Evolutionary conservation across 1,284 basidiomycete genomes (phyloP).

Genomic region (Kalmanozyma brasiliensis): DNA sequence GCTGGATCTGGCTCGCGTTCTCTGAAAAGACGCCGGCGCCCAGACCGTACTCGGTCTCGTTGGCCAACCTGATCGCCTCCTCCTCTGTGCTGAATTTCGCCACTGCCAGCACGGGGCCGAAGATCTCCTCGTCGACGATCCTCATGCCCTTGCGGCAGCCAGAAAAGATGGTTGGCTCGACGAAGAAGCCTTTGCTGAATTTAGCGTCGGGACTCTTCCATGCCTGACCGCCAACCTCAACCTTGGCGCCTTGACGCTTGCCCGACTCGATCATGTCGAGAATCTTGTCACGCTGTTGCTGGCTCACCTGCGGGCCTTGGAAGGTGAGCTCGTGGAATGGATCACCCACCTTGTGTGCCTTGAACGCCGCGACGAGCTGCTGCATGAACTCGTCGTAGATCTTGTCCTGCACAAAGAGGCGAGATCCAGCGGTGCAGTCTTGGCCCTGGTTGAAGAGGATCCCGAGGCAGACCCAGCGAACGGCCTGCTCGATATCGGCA

Average conservation of each 20-base stretch:
- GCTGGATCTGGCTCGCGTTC: slow-evolving; percentile 79
- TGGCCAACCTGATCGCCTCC: slow-evolving; percentile 79
- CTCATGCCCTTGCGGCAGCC: slow-evolving; percentile 74
- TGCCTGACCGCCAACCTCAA: slow-evolving; percentile 79
- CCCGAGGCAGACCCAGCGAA: slow-evolving; percentile 78
- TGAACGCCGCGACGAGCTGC: slow-evolving; percentile 74
- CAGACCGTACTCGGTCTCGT: slow-evolving; percentile 86
- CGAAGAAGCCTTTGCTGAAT: slow-evolving; percentile 72
- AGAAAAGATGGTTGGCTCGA: slow-evolving; percentile 72
- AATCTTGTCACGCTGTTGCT: slow-evolving; percentile 84
- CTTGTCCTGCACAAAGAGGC: slow-evolving; percentile 77
- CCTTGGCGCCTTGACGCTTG: slow-evolving; percentile 78
- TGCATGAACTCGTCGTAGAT: slow-evolving; percentile 76
- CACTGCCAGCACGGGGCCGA: slow-evolving; percentile 78
- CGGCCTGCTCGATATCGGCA: slow-evolving; percentile 70
- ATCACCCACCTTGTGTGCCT: slow-evolving; percentile 76
- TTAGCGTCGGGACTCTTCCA: slow-evolving; percentile 70
- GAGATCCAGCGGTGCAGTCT: slow-evolving; percentile 77
- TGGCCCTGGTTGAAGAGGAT: slow-evolving; percentile 76
- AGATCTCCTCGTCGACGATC: slow-evolving; percentile 80
- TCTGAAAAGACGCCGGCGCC: slow-evolving; percentile 86
- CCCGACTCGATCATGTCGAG: slow-evolving; percentile 89
- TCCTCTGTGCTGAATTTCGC: slow-evolving; percentile 69
- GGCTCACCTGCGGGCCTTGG: slow-evolving; percentile 89
- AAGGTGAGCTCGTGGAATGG: slow-evolving; percentile 79